Conservation (phyloP, 768 basidiomycete species). For the Lyophyllum semitale region DNA sequence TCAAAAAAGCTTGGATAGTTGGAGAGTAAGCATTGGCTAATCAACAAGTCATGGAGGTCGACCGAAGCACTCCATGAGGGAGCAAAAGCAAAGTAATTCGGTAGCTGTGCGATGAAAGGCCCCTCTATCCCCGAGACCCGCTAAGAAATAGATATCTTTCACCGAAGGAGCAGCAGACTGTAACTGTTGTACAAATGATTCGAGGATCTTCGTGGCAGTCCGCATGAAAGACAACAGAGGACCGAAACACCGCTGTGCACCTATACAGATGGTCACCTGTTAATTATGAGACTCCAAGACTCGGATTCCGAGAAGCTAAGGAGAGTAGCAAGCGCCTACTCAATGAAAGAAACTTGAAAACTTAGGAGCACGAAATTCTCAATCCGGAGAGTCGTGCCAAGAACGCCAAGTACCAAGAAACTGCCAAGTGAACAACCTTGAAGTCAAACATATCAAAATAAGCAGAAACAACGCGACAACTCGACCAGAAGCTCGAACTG, state of each 20-base stretch:
- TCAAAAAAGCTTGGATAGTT: background rate
- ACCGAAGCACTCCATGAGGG: background rate
- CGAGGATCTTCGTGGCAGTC: background rate
- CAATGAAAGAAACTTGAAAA: background rate
- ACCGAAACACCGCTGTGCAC: too few relatives aligned
- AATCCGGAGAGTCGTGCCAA: background rate
- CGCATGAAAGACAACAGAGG: background rate
- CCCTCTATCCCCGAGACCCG: slow-evolving; percentile 1
- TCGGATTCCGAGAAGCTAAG: background rate
- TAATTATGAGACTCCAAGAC: background rate
- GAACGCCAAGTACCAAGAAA: background rate
- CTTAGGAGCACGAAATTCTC: background rate
- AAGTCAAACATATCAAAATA: slow-evolving; percentile 5
- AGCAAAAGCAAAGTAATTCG: background rate
- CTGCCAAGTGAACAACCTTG: background rate
- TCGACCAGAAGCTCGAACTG: too few relatives aligned
- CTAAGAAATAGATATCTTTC: background rate
- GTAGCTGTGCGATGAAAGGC: background rate
- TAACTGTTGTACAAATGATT: background rate
- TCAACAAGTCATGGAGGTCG: background rate
- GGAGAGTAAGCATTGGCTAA: background rate
- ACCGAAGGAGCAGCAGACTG: background rate
- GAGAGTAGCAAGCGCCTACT: too few relatives aligned
- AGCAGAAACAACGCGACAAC: slow-evolving; percentile 8
- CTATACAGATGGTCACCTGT: background rate